phyloP scores from a whole-genome alignment of 768 basidiomycete species.

The Boletus rubropictus region DNA sequence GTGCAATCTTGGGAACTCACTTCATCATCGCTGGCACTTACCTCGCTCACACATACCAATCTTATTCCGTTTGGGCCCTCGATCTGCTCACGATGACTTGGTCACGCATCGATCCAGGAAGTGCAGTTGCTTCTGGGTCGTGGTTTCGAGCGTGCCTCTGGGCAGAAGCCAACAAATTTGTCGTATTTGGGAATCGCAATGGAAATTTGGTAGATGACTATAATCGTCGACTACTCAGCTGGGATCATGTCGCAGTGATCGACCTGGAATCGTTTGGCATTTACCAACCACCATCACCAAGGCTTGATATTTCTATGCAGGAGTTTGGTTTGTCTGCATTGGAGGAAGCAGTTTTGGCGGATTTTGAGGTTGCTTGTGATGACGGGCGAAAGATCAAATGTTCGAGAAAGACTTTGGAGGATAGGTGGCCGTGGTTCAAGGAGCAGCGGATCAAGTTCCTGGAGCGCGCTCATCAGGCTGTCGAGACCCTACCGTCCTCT shows the following conservation, averaged over 20 bases:
- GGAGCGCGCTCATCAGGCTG: constrained; percentile 48
- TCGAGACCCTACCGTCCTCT: constrained; percentile 56
- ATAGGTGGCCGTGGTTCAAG: constrained; percentile 95
- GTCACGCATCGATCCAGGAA: constrained; percentile 85
- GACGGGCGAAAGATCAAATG: constrained; percentile 81
- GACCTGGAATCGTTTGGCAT: constrained; percentile 95
- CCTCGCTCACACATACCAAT: constrained; percentile 88
- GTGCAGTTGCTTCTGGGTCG: constrained; percentile 78
- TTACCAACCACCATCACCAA: constrained; percentile 76
- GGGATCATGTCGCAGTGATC: constrained; percentile 88
- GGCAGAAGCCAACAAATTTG: constrained; percentile 76
- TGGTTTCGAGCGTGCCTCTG: constrained; percentile 94
- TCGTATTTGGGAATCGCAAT: constrained; percentile 86
- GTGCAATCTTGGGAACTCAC: constrained; percentile 84
- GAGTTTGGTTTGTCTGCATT: constrained; percentile 79
- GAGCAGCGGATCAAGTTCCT: constrained; percentile 58
- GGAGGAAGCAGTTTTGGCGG: constrained; percentile 74
- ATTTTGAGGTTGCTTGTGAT: constrained; percentile 91
- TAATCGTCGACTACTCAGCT: constrained; percentile 82
- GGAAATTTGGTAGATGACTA: constrained; percentile 91
- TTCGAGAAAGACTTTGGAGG: constrained; percentile 78
- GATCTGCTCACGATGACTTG: constrained; percentile 79
- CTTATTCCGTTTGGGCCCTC: constrained; percentile 95
- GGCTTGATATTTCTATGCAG: constrained; percentile 67
- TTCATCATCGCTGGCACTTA: constrained; percentile 95